Evolutionary conservation across 78 protist species (phyloP).

Genomic region (Chrysochromulina parva): DNA sequence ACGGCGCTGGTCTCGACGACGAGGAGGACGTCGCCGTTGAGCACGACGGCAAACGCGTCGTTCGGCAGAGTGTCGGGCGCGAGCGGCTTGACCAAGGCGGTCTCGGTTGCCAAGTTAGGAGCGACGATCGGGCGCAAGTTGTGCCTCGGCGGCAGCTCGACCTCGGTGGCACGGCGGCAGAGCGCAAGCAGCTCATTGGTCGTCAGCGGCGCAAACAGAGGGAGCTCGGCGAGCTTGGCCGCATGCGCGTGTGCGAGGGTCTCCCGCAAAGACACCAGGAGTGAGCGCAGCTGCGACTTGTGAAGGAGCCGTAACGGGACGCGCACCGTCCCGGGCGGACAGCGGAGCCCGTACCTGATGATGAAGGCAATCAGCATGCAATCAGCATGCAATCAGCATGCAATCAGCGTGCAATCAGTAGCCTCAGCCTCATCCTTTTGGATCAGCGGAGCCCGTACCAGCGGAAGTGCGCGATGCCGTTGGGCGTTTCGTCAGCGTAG

Average conservation of each 20-base stretch:
- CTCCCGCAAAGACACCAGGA: not conserved
- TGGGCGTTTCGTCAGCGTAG: too few relatives aligned
- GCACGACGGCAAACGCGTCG: not conserved
- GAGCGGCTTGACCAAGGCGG: too few relatives aligned
- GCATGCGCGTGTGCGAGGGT: not conserved
- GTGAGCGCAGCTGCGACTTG: not conserved
- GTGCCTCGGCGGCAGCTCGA: not conserved
- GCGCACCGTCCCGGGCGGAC: too few relatives aligned
- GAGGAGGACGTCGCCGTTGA: not conserved
- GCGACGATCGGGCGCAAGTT: too few relatives aligned
- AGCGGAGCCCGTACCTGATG: too few relatives aligned
- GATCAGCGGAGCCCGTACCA: too few relatives aligned
- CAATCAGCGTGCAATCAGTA: too few relatives aligned
- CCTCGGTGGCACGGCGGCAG: conserved; percentile 4
- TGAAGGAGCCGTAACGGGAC: not conserved
- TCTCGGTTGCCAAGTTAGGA: too few relatives aligned
- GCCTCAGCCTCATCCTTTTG: too few relatives aligned
- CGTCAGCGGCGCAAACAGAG: not conserved
- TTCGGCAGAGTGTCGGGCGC: not conserved
- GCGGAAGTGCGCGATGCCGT: too few relatives aligned
- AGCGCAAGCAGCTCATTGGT: not conserved
- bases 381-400: too few relatives aligned
- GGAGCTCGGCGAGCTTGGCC: not conserved
- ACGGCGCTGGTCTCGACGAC: not conserved
- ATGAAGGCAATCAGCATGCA: too few relatives aligned